Evolutionary conservation across 208 protist genomes (phyloP).

Genomic region (Leishmania guyanensis): DNA sequence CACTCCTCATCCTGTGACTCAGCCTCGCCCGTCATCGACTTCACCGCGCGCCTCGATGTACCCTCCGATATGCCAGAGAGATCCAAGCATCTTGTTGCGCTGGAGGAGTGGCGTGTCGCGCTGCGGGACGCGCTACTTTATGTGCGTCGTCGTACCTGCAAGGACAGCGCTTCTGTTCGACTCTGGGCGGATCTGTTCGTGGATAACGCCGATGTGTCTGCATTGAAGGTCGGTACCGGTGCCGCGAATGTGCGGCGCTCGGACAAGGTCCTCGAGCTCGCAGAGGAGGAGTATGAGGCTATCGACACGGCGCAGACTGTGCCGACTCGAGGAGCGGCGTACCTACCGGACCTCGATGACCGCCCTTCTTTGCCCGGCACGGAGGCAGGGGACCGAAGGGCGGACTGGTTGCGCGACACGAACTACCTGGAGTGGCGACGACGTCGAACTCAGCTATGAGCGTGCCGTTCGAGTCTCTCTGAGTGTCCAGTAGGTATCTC

Average conservation of each 20-base stretch:
- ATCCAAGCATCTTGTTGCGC: slow-evolving; percentile 25
- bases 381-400: slow-evolving; percentile 1
- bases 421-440: slow-evolving; percentile 27
- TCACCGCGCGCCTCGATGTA: slow-evolving; percentile 29
- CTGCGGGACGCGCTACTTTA: slow-evolving; percentile 67
- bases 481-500: background rate
- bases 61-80: slow-evolving; percentile 31
- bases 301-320: background rate
- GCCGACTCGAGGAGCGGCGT: background rate
- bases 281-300: slow-evolving; percentile 34
- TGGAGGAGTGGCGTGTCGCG: slow-evolving; percentile 45
- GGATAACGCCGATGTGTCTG: background rate
- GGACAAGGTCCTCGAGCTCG: slow-evolving; percentile 20
- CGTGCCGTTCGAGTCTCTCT: background rate
- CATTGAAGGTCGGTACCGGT: too few species aligned
- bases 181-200: slow-evolving; percentile 9
- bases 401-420: slow-evolving; percentile 22
- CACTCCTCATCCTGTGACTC: background rate
- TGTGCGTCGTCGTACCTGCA: slow-evolving; percentile 40
- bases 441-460: slow-evolving; percentile 1
- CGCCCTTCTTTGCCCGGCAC: background rate
- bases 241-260: background rate
- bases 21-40: slow-evolving; percentile 16
- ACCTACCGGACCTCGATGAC: too few species aligned
- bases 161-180: background rate